phyloP scores from a whole-genome alignment of 106 monocot species.

The Agapanthus africanus region DNA sequence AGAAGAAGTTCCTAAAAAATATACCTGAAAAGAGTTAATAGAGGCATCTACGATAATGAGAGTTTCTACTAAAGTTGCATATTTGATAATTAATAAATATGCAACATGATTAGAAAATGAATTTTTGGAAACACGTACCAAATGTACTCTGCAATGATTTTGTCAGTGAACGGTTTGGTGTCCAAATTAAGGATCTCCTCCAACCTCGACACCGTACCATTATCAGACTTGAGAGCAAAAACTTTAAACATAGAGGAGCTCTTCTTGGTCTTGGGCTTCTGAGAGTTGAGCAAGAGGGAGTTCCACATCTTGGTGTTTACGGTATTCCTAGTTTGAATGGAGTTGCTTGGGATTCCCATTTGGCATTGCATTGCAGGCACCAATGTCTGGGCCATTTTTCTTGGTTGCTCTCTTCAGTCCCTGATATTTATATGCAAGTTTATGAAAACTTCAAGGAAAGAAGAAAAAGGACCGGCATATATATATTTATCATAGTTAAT shows the following conservation, averaged over 20 bases:
- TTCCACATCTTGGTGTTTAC: slow-evolving; percentile 32
- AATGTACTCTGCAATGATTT: slow-evolving; percentile 83
- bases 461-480: too few relatives aligned
- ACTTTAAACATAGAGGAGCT: slow-evolving; percentile 30
- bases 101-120: not conserved
- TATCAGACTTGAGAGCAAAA: slow-evolving; percentile 33
- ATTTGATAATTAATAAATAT: too few relatives aligned
- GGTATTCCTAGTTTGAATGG: slow-evolving; percentile 15
- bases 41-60: too few relatives aligned
- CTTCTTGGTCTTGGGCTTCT: slow-evolving; percentile 25
- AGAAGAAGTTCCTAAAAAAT: too few relatives aligned
- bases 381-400: slow-evolving; percentile 57
- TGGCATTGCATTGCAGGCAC: slow-evolving; percentile 58
- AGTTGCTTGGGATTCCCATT: slow-evolving; percentile 23
- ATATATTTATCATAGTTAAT: too few relatives aligned
- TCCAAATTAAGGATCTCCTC: slow-evolving; percentile 72
- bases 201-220: slow-evolving; percentile 46
- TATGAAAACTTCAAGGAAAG: too few relatives aligned
- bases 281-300: slow-evolving; percentile 28
- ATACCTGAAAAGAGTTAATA: too few relatives aligned
- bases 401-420: not conserved
- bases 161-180: slow-evolving; percentile 55
- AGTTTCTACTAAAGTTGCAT: too few relatives aligned
- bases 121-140: slow-evolving; percentile 62
- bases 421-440: slow-evolving; percentile 4